phyloP scores from a whole-genome alignment of 352 stramenopile genomes.

The Pythium sp. region DNA sequence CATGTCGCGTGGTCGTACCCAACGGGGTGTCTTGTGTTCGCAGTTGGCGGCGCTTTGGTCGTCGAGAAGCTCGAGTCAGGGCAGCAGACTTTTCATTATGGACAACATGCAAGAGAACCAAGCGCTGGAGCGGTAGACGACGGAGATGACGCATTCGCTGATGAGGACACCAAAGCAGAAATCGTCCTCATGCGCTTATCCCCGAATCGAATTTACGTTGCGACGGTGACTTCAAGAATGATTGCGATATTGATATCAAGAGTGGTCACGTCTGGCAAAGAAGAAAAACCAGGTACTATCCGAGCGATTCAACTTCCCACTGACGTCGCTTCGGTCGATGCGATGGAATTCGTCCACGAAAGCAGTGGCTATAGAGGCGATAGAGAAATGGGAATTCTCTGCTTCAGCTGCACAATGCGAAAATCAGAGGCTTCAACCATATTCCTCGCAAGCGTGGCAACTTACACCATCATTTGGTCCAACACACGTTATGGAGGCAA shows the following conservation, averaged over 20 bases:
- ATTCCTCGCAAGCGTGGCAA: conserved; percentile 3
- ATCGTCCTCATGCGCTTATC: conserved; percentile 35
- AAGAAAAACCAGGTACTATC: not conserved
- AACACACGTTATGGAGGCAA: not conserved
- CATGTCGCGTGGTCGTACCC: conserved; percentile 33
- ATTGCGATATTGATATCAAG: conserved; percentile 18
- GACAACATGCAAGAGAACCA: not conserved
- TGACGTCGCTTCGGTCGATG: not conserved
- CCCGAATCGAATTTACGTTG: conserved; percentile 16
- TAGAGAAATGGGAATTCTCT: not conserved
- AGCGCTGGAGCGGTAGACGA: not conserved
- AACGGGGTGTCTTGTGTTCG: conserved; percentile 31
- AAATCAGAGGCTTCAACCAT: not conserved
- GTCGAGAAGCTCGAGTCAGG: conserved; percentile 36
- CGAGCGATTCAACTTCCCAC: conserved; percentile 1
- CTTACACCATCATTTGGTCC: conserved; percentile 2
- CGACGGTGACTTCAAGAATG: conserved; percentile 25
- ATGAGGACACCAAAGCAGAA: conserved; percentile 8
- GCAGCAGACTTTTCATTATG: conserved; percentile 21
- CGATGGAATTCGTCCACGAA: conserved; percentile 16
- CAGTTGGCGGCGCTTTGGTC: conserved; percentile 22
- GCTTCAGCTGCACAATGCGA: conserved; percentile 2
- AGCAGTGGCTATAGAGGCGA: not conserved
- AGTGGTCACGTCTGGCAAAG: not conserved
- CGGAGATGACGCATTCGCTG: not conserved